Conservation (phyloP, 805 yeast genomes). For the Scheffersomyces amazonensis region DNA sequence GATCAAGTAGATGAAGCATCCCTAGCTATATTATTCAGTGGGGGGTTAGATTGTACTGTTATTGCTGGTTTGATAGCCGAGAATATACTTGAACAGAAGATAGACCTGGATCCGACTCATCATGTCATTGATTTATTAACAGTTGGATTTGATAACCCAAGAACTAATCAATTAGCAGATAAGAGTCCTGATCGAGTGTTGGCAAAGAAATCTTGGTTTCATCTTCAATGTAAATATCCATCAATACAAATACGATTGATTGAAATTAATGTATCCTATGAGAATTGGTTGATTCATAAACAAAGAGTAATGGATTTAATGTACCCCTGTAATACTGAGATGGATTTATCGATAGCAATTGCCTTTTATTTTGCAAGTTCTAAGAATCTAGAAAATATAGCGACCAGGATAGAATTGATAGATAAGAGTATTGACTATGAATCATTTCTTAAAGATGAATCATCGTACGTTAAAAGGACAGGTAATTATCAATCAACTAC, state of each 20-base stretch:
- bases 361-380: conserved; percentile 89
- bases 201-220: conserved; percentile 60
- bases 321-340: conserved; percentile 83
- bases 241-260: conserved; percentile 47
- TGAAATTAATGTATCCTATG: conserved; percentile 73
- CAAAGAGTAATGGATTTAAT: conserved; percentile 61
- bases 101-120: too few species aligned
- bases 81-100: conserved; percentile 13
- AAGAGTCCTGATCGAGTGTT: conserved; percentile 86
- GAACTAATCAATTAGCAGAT: conserved; percentile 57
- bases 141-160: conserved; percentile 89
- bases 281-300: conserved; percentile 53
- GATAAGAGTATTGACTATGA: conserved; percentile 14
- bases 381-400: conserved; percentile 2
- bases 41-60: conserved; percentile 92
- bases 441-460: conserved; percentile 11
- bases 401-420: conserved; percentile 27
- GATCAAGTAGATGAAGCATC: conserved; percentile 21
- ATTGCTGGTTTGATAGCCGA: conserved; percentile 53
- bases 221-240: conserved; percentile 41
- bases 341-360: conserved; percentile 93
- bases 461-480: conserved; percentile 4
- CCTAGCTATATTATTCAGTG: conserved; percentile 69
- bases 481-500: conserved; percentile 48
- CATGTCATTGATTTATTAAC: conserved; percentile 69